Base-by-base conservation (phyloP, 768 basidiomycete genomes). In the Asterophora lycoperdoides region DNA sequence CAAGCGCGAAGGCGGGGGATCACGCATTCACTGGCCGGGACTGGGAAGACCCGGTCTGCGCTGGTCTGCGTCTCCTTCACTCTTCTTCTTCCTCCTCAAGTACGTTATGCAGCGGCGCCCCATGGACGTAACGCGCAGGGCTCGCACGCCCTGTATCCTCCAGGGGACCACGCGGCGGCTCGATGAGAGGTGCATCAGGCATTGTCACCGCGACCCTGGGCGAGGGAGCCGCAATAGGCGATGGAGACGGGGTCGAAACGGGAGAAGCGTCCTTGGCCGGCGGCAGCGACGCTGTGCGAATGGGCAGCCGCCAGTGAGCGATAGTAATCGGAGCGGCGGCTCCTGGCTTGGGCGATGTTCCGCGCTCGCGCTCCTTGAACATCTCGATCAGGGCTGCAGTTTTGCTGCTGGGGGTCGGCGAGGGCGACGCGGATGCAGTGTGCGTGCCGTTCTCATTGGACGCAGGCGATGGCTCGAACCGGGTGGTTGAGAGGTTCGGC, bases 21-120 rank as follows among this genome's bases (percentile, higher is more conserved):
- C 23, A 23, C 3, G 23, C 23, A 23, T 23, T 6, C 3, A 23
- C 23, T 23, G 30, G 8, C 30, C 13, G 30, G 4, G 30, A 13
- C 30, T 28, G 9, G 44, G 29, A 20, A 17, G 4, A 37, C 26
- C 20, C 28, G 23, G n/a, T n/a, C n/a, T n/a, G n/a, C n/a, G n/a
- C n/a, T n/a, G n/a, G n/a, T 38, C 13, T 26, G 23, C 2, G 4
- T 5, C 18, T 9, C 41, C 4, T 18, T 52, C 28, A 51, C 23
- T 50, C 57, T 37, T 83, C 81, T 57, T 88, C 84, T 53, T 89
- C 87, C 50, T 86, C 84, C 58, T 90, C 90, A 41, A 90, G 18
- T 35, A 93, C 90, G 52, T 92, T 92, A 55, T 91, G 87, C 59
- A 93, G 72, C 23, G 90, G 90, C 7, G 87, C 86, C 19, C 90